Base-by-base conservation (phyloP, 257 asterid genomes). In the Anisodus acutangulus region DNA sequence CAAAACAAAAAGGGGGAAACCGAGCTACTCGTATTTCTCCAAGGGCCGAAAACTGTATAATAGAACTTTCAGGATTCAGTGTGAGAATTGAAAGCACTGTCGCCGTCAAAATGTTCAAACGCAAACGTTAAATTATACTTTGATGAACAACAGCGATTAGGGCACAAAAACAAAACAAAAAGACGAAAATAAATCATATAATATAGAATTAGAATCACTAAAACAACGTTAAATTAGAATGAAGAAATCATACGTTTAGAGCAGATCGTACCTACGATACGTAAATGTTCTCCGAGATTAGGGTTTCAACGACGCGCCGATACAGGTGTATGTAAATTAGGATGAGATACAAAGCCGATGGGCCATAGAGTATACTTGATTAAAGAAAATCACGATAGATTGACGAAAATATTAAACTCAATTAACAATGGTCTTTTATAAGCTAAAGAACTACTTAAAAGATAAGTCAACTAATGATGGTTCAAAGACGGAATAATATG, bases 91-190 rank as follows among this genome's bases (percentile, higher is more conserved):
- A 71, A 71, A 45, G 35, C 58, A 45, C 17, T 17, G 58, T n/a
- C 39, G n/a, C 39, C 39, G 79, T 71, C 9, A n/a, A 47, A n/a
- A 71, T 16, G 79, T 71, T 9, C 58, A 71, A 71, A 71, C 54
- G 57, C 79, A 22, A 71, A 19, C 31, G 12, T 22, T 11, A 22
- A 49, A 49, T 74, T 74, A 13, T 2, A 66, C 47, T 31, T 66
- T 15, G 47, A 10, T 35, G 41, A 74, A 72, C 10, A 72, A 49
- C 6, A 74, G 11, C 5, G 43, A 47, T 49, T 74, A 74, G 43
- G 60, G 80, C 60, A 72, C 59, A n/a, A 9, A 45, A 69, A 8
- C 35, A 31, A 31, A 31, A 31, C 2, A 62, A 70, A 9, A 19
- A 4, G n/a, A 3, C 8, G 8, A 58, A 11, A 58, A 58, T 2